Conservation (phyloP, 106 monocot genomes). For the Dioscorea zingiberensis region DNA sequence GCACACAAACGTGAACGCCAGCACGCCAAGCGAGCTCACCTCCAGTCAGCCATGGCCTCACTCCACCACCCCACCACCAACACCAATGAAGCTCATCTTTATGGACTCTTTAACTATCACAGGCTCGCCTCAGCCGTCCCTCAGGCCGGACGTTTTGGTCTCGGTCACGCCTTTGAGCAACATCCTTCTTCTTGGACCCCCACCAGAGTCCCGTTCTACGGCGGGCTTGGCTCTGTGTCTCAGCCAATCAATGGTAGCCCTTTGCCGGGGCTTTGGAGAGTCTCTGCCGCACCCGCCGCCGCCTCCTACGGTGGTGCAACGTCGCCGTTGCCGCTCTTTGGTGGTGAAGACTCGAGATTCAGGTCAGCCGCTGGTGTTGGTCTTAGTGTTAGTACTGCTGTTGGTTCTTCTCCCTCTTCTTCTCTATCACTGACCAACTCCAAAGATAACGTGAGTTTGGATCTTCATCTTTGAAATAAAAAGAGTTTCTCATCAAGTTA, state of each 20-base stretch:
- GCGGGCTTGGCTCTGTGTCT: constrained; percentile 22
- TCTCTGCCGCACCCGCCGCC: no score
- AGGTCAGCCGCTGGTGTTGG: not conserved
- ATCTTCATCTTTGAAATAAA: constrained; percentile 45
- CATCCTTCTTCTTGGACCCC: not conserved
- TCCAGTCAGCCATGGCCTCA: constrained; percentile 25
- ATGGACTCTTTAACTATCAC: constrained; percentile 17
- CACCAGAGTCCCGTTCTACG: constrained; percentile 6
- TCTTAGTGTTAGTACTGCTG: not conserved
- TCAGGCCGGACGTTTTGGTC: not conserved
- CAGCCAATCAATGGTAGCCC: constrained; percentile 45
- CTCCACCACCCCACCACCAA: constrained; percentile 1
- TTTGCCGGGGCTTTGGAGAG: constrained; percentile 31
- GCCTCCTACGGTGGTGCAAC: constrained; percentile 3
- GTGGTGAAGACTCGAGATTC: constrained; percentile 6
- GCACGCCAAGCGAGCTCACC: constrained; percentile 53
- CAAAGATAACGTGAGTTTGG: constrained; percentile 53
- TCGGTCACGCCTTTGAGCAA: not conserved
- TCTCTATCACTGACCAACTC: not conserved
- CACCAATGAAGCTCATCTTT: not conserved
- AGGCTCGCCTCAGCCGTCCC: constrained; percentile 4
- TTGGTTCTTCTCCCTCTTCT: constrained; percentile 3
- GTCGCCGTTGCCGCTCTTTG: constrained; percentile 4
- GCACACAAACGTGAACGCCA: constrained; percentile 79
- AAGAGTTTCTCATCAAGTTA: not conserved